Percentiles rank a stretch among this genome's conserved stretches.
Conservation (phyloP, 2,329 filamentous ascomycete genomes). For the Biscogniauxia mediterranea region DNA sequence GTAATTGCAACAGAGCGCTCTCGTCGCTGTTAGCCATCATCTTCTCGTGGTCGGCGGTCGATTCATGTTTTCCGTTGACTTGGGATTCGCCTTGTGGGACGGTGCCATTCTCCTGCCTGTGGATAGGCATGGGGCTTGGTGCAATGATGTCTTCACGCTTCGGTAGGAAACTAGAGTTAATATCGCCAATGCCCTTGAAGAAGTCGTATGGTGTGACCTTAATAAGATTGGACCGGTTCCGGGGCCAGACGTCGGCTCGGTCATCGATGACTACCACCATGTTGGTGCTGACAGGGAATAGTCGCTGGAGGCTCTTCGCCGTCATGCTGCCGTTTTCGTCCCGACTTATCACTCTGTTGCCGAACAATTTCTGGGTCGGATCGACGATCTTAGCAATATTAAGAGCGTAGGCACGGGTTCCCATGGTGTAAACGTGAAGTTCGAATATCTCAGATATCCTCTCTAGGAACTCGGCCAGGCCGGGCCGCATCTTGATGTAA, state of each 20-base stretch:
- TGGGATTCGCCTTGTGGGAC: slow-evolving; percentile 10
- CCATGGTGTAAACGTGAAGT: slow-evolving; percentile 98
- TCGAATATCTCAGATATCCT: slow-evolving; percentile 63
- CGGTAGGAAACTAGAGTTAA: slow-evolving; percentile 95
- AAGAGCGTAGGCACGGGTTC: slow-evolving; percentile 91
- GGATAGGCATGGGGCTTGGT: slow-evolving; percentile 18
- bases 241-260: slow-evolving; percentile 89
- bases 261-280: slow-evolving; percentile 99
- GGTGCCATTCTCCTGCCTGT: slow-evolving; percentile 22
- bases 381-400: slow-evolving; percentile 92
- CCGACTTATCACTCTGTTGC: slow-evolving; percentile 90
- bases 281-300: slow-evolving; percentile 95
- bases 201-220: slow-evolving; percentile 96
- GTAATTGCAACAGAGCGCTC: slow-evolving; percentile 60
- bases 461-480: slow-evolving; percentile 76
- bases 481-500: slow-evolving; percentile 96
- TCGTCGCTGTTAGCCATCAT: slow-evolving; percentile 26
- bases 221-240: slow-evolving; percentile 88
- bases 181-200: slow-evolving; percentile 96
- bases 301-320: slow-evolving; percentile 81
- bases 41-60: slow-evolving; percentile 20
- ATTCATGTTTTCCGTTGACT: slow-evolving; percentile 4
- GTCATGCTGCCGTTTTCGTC: slow-evolving; percentile 95
- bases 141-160: slow-evolving; percentile 62
- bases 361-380: slow-evolving; percentile 84